phyloP scores from a whole-genome alignment of 2,329 filamentous ascomycete genomes.

The Colletotrichum orbiculare region DNA sequence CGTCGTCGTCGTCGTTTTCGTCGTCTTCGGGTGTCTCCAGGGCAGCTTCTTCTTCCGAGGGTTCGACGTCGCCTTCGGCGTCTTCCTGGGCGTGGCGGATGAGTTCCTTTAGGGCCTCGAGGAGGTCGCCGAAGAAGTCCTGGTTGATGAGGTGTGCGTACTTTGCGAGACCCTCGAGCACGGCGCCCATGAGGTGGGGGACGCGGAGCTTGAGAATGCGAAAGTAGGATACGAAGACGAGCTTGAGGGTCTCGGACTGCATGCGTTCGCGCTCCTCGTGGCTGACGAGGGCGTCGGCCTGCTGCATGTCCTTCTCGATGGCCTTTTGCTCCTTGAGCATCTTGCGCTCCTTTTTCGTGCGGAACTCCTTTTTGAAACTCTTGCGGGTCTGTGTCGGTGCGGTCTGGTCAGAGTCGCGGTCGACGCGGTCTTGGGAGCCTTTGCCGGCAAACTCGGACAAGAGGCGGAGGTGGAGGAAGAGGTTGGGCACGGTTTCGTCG shows the following conservation, averaged over 20 bases:
- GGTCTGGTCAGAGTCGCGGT: constrained; percentile 53
- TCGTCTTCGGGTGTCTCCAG: constrained; percentile 45
- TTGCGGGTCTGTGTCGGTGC: constrained; percentile 50
- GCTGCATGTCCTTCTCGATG: constrained; percentile 91
- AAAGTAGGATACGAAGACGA: constrained; percentile 96
- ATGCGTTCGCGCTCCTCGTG: constrained; percentile 94
- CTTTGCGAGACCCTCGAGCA: constrained; percentile 91
- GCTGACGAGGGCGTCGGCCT: constrained; percentile 89
- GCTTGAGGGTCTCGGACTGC: constrained; percentile 94
- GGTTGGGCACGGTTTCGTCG: constrained; percentile 87
- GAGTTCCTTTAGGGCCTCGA: constrained; percentile 94
- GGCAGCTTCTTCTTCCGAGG: constrained; percentile 48
- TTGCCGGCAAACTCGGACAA: constrained; percentile 89
- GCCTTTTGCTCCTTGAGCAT: constrained; percentile 84
- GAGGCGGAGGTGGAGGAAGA: constrained; percentile 89
- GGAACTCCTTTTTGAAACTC: constrained; percentile 84
- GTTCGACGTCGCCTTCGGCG: constrained; percentile 55
- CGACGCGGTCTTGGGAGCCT: constrained; percentile 81
- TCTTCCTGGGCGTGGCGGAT: constrained; percentile 78
- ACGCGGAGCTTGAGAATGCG: constrained; percentile 87
- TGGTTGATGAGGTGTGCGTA: constrained; percentile 98
- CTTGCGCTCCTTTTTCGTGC: constrained; percentile 90
- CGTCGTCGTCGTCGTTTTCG: constrained; percentile 51
- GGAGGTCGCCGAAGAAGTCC: constrained; percentile 96
- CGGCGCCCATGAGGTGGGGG: constrained; percentile 92